phyloP scores from a whole-genome alignment of 257 asterid genomes.

The Solanum etuberosum region DNA sequence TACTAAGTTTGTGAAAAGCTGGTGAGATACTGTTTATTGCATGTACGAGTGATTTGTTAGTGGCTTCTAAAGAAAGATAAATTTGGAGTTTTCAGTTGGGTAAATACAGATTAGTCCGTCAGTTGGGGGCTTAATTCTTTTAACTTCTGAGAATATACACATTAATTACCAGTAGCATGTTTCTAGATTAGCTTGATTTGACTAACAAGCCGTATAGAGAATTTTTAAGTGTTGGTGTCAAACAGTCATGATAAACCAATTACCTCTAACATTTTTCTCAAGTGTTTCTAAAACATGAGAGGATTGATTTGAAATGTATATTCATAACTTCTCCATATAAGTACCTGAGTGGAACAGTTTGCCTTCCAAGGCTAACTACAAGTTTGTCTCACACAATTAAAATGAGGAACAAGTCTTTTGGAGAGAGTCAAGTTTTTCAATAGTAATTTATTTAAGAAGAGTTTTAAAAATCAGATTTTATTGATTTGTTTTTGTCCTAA shows the following conservation, averaged over 20 bases:
- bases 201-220: background rate
- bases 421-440: background rate
- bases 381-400: background rate
- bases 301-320: background rate
- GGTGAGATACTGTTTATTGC: background rate
- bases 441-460: background rate
- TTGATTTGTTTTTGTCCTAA: background rate
- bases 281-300: background rate
- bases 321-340: background rate
- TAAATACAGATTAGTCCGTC: background rate
- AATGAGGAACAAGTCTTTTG: background rate
- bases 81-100: background rate
- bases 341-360: background rate
- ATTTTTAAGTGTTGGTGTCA: background rate
- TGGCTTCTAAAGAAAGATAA: background rate
- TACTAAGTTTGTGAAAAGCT: background rate
- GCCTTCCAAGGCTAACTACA: background rate
- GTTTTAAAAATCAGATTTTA: background rate
- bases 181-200: background rate
- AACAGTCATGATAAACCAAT: background rate
- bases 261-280: background rate
- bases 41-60: background rate
- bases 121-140: background rate
- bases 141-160: background rate
- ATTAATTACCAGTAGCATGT: background rate